phyloP scores from a whole-genome alignment of 2,329 filamentous ascomycete species.

The Arthrobotrys sinensis region DNA sequence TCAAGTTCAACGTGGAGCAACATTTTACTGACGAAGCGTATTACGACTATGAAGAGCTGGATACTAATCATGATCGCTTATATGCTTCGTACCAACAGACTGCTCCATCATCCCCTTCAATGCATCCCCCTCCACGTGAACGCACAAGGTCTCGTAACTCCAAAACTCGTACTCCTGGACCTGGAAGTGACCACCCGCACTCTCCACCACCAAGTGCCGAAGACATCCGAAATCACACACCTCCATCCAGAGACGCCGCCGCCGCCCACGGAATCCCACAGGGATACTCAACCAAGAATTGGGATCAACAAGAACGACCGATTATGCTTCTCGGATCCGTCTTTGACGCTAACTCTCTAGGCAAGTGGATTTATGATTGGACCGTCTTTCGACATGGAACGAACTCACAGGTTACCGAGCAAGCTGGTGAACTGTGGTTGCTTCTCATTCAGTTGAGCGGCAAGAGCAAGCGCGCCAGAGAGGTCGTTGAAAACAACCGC shows the following conservation, averaged over 20 bases:
- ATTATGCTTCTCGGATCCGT: slow-evolving; percentile 95
- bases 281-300: slow-evolving; percentile 97
- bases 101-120: slow-evolving; percentile 54
- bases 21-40: slow-evolving; percentile 54
- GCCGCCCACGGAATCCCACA: slow-evolving; percentile 83
- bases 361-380: slow-evolving; percentile 99
- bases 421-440: slow-evolving; percentile 95
- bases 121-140: slow-evolving; percentile 49
- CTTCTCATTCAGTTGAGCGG: slow-evolving; percentile 92
- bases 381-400: slow-evolving; percentile 91
- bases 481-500: slow-evolving; percentile 75
- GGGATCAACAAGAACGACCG: slow-evolving; percentile 93
- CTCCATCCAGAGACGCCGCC: slow-evolving; percentile 66
- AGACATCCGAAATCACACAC: slow-evolving; percentile 59
- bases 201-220: slow-evolving; percentile 56
- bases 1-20: slow-evolving; percentile 59
- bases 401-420: slow-evolving; percentile 85
- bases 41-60: slow-evolving; percentile 56
- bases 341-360: slow-evolving; percentile 96
- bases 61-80: slow-evolving; percentile 61
- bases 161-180: slow-evolving; percentile 56
- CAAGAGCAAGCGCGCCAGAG: slow-evolving; percentile 92
- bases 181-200: slow-evolving; percentile 55
- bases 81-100: slow-evolving; percentile 60
- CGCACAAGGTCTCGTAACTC: slow-evolving; percentile 58